These are phyloP conservation scores for Eimeria acervulina DNA, from an alignment of 169 alveolate genomes.

Conservation along the genomic window DNA sequence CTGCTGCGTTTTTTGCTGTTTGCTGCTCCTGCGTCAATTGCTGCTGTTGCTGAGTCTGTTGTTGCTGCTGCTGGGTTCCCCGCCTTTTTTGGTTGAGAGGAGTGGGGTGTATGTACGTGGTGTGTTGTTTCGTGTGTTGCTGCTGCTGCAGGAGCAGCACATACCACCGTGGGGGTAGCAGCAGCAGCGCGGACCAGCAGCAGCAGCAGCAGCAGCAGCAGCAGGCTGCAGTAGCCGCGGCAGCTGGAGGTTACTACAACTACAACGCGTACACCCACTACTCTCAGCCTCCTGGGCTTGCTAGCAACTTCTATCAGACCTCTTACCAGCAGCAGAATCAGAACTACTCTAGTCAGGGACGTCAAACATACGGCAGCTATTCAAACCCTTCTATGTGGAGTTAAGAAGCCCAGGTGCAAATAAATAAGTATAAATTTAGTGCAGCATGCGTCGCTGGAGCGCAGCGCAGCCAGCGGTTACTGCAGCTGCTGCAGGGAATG, in stretches of 20 bases:
- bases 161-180: constrained; percentile 68
- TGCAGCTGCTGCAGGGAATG: not conserved
- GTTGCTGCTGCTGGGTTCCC: no score
- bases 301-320: constrained; percentile 70
- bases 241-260: constrained; percentile 72
- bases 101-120: not conserved
- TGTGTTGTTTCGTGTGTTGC: not conserved
- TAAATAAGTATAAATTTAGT: not conserved
- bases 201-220: constrained; percentile 76
- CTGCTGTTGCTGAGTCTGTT: not conserved
- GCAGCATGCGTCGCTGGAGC: no score
- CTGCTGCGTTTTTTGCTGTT: no score
- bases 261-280: constrained; percentile 74
- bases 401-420: not conserved
- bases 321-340: constrained; percentile 50
- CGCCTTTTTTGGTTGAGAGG: no score
- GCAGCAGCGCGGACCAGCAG: constrained; percentile 67
- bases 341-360: constrained; percentile 64
- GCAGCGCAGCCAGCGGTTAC: no score
- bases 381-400: constrained; percentile 76
- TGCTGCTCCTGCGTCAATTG: no score
- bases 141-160: constrained; percentile 46
- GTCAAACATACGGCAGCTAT: constrained; percentile 69
- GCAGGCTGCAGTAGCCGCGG: constrained; percentile 73
- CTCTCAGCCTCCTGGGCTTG: constrained; percentile 80